Percentiles rank a stretch among this genome's conserved stretches.
Evolutionary conservation across 257 asterid species (phyloP).

Genomic region (Buddleja alternifolia): DNA sequence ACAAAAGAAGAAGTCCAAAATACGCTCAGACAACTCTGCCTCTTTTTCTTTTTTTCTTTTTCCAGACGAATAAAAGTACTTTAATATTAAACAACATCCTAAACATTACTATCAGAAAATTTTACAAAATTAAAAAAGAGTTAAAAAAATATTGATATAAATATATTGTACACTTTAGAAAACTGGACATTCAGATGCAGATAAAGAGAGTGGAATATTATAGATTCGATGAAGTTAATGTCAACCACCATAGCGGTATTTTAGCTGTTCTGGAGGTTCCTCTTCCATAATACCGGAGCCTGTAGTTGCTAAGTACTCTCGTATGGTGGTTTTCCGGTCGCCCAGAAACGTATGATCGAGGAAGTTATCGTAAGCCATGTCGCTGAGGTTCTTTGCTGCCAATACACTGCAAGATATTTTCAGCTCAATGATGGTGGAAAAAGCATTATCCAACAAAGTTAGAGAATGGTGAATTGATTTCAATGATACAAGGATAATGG

Average conservation of each 20-base stretch:
- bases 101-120: too few relatives aligned
- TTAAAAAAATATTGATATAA: too few relatives aligned
- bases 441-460: background rate
- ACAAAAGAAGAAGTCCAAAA: too few relatives aligned
- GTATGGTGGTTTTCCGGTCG: constrained; percentile 84
- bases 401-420: constrained; percentile 62
- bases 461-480: background rate
- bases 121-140: too few relatives aligned
- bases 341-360: constrained; percentile 89
- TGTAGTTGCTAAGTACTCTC: constrained; percentile 61
- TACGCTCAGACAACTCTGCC: too few relatives aligned
- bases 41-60: too few relatives aligned
- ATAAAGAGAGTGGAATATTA: background rate
- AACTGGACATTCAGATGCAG: background rate
- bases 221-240: background rate
- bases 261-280: constrained; percentile 76
- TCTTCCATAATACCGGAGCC: constrained; percentile 92
- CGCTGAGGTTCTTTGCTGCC: constrained; percentile 87
- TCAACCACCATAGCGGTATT: constrained; percentile 85
- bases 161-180: too few relatives aligned
- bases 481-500: background rate
- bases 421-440: constrained; percentile 9
- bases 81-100: too few relatives aligned
- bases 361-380: constrained; percentile 67
- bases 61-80: too few relatives aligned